Percentiles rank a stretch among this genome's conserved stretches.
Conservation (phyloP, 202 grass and related monocot genomes). For the Eragrostis tef region DNA sequence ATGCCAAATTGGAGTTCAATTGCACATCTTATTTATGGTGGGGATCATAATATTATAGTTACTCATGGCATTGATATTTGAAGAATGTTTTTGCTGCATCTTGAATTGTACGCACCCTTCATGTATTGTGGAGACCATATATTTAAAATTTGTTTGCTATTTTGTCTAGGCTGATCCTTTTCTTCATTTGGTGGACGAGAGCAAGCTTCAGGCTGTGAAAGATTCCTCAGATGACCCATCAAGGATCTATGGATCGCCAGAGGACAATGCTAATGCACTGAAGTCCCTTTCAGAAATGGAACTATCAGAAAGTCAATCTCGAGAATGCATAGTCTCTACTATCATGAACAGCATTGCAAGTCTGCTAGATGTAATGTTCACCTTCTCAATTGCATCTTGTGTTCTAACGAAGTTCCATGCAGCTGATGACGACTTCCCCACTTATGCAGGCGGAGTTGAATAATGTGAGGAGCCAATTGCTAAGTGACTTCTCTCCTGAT, state of each 20-base stretch:
- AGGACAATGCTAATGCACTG: slow-evolving; percentile 77
- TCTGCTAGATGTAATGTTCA: slow-evolving; percentile 77
- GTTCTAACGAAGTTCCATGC: slow-evolving; percentile 39
- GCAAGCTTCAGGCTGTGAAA: slow-evolving; percentile 79
- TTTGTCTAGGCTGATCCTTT: slow-evolving; percentile 83
- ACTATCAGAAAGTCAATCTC: slow-evolving; percentile 85
- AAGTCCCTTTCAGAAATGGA: slow-evolving; percentile 79
- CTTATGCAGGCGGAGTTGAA: slow-evolving; percentile 76
- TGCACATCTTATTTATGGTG: slow-evolving; percentile 25
- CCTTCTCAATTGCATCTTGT: slow-evolving; percentile 30
- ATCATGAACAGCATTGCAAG: slow-evolving; percentile 81
- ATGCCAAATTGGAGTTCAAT: slow-evolving; percentile 27
- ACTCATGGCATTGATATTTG: slow-evolving; percentile 17
- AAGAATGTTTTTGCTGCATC: slow-evolving; percentile 18
- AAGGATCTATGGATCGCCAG: slow-evolving; percentile 79
- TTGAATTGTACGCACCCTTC: slow-evolving; percentile 20
- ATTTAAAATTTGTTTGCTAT: slow-evolving; percentile 43
- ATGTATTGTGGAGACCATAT: slow-evolving; percentile 11
- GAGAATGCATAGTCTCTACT: slow-evolving; percentile 83
- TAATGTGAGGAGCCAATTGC: slow-evolving; percentile 70
- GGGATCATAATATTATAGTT: slow-evolving; percentile 18
- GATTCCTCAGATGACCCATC: slow-evolving; percentile 48
- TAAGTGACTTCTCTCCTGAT: slow-evolving; percentile 91
- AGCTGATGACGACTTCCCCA: slow-evolving; percentile 37
- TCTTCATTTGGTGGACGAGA: slow-evolving; percentile 80